Base-by-base conservation (phyloP, 1,284 basidiomycete species). In the Pseudozyma thailandica region DNA sequence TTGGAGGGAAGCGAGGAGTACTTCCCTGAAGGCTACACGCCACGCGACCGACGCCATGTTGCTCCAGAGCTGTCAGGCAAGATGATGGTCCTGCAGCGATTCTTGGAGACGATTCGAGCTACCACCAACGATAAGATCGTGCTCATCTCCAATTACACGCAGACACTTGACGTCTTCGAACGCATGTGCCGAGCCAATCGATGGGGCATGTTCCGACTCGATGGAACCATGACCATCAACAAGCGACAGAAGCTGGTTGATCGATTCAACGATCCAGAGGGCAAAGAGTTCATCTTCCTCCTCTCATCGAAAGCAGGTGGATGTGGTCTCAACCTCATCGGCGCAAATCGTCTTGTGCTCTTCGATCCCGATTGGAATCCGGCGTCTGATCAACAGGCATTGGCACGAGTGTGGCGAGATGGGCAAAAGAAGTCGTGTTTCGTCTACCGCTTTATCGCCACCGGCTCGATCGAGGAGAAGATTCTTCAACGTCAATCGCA, bases 301-400 rank as follows among this genome's bases (percentile, higher is more conserved):
- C 87, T 99, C n/a, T 94, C 92, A 83, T 95, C 92, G 72, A 98
- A 98, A 84, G 95, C 95, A 27, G 95, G 95, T 60, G 95, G 95
- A 75, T 98, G 96, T 79, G 94, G 95, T 81, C 95, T 99, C 86
- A 99, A 98, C 83, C 86, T 99, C 71, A 98, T 99, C 79, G 95
- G 95, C 6, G 95, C 95, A 1, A 99, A 98, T 82, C 89, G 95
- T 9, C 86, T 99, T 28, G 93, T 99, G 71, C 86, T 98, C 28
- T 98, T 98, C 76, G 95, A 99, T 83, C 96, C 96, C 2, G 94
- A 98, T 82, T 97, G 95, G 94, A 98, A 98, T 79, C 95, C 94
- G 20, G 94, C 95, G 6, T 93, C 94, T 33, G 95, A 99, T 83
- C 96, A 98, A 83, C 96, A 99, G 84, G 95, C 95, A 9, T 87